Evolutionary conservation across 2,329 filamentous ascomycete species (phyloP).

Genomic region (Ciborinia camelliae): DNA sequence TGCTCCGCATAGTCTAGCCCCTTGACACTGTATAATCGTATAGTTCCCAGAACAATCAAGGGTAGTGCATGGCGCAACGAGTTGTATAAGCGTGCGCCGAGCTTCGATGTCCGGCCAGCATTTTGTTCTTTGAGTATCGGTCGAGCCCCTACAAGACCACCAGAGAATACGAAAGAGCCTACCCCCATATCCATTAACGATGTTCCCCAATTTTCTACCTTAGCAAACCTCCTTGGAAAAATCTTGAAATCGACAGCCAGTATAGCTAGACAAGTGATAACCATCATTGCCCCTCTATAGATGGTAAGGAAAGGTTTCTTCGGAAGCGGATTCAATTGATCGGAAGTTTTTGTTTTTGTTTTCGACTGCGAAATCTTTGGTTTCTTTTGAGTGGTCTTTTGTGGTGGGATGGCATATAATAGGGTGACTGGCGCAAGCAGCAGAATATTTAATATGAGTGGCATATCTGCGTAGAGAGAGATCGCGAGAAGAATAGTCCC

Average conservation of each 20-base stretch:
- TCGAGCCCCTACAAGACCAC: conserved; percentile 84
- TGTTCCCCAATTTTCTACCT: conserved; percentile 98
- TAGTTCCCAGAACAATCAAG: conserved; percentile 72
- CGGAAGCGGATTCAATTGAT: conserved; percentile 55
- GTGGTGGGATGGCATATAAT: conserved; percentile 52
- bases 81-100: conserved; percentile 56
- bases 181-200: conserved; percentile 99
- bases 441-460: conserved; percentile 70
- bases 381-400: conserved; percentile 41
- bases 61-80: conserved; percentile 81
- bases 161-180: conserved; percentile 94
- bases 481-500: conserved; percentile 77
- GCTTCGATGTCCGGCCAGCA: conserved; percentile 47
- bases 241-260: conserved; percentile 94
- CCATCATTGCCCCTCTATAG: conserved; percentile 88
- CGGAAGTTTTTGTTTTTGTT: conserved; percentile 40
- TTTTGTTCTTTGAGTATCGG: conserved; percentile 68
- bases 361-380: conserved; percentile 45
- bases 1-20: conserved; percentile 95
- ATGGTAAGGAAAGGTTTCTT: conserved; percentile 89
- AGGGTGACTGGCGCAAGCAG: conserved; percentile 66
- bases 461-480: conserved; percentile 76
- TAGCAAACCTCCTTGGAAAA: conserved; percentile 92
- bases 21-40: conserved; percentile 86
- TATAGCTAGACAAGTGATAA: conserved; percentile 85